A percentile compares a stretch with the other conserved stretches of the same genome.
phyloP scores from a whole-genome alignment of 371 early-diverging fungal genomes.

The Mucor racemosus region DNA sequence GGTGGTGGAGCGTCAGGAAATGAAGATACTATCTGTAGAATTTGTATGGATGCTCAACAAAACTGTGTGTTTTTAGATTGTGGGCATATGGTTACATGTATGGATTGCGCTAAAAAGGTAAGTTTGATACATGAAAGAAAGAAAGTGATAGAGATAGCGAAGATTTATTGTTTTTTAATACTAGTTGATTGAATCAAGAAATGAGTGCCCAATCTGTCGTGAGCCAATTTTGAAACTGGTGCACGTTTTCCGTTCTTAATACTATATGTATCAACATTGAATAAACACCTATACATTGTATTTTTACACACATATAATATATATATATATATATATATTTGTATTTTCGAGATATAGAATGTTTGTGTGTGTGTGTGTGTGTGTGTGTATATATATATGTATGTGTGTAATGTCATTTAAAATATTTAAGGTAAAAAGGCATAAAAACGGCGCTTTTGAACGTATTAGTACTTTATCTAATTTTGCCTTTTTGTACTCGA shows the following conservation, averaged over 20 bases:
- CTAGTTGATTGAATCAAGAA: constrained; percentile 52
- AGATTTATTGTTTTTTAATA: not conserved
- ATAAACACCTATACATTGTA: not conserved
- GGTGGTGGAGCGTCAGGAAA: not conserved
- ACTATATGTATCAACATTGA: not conserved
- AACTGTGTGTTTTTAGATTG: constrained; percentile 65
- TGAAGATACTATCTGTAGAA: constrained; percentile 57
- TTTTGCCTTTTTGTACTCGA: not conserved
- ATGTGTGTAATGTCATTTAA: too few species aligned
- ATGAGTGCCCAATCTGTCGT: constrained; percentile 71
- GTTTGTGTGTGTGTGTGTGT: too few species aligned
- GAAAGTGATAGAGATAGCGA: not conserved
- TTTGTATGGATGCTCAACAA: constrained; percentile 65
- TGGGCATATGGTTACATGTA: constrained; percentile 68
- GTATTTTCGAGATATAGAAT: too few species aligned
- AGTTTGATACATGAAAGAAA: not conserved
- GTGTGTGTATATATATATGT: too few species aligned
- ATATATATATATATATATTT: too few species aligned
- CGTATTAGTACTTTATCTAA: not conserved
- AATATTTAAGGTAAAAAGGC: not conserved
- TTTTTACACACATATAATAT: not conserved
- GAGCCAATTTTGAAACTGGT: constrained; percentile 57
- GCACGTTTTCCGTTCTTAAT: constrained; percentile 49
- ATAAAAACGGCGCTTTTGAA: not conserved
- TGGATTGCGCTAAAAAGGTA: constrained; percentile 65